Percentiles rank a stretch among this genome's conserved stretches.
Evolutionary conservation across 139 green algal species (phyloP).

Genomic region (Coccomyxa sp.): DNA sequence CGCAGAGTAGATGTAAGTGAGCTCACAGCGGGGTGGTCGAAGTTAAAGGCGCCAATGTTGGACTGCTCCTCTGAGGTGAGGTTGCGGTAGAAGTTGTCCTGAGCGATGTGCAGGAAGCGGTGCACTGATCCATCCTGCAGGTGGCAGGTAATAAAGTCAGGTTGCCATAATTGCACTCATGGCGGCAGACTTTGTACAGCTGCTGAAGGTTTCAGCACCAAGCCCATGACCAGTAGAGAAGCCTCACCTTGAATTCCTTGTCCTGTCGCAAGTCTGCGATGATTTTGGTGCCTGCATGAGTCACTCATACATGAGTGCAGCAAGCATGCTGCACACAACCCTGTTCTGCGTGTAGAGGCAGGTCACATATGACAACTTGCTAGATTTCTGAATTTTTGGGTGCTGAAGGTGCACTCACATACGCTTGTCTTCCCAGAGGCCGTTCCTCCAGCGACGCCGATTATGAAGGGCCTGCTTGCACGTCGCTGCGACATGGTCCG

Average conservation of each 20-base stretch:
- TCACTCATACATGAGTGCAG: constrained; percentile 11
- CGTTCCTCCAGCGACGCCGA: constrained; percentile 34
- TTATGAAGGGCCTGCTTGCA: constrained; percentile 5
- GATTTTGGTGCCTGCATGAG: not conserved
- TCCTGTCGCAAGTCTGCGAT: not conserved
- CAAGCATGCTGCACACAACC: constrained; percentile 34
- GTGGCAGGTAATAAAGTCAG: not conserved
- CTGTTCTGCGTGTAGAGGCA: no score
- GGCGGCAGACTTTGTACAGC: not conserved
- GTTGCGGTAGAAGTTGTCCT: constrained; percentile 69
- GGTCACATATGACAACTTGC: constrained; percentile 14
- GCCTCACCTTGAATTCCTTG: not conserved
- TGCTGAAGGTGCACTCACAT: no score
- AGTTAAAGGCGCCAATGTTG: constrained; percentile 63
- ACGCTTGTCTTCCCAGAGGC: constrained; percentile 47
- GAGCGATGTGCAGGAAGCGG: constrained; percentile 48
- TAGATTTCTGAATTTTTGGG: not conserved
- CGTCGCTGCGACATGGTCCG: not conserved
- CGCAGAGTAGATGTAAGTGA: not conserved
- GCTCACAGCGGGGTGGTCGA: constrained; percentile 43
- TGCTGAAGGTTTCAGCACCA: not conserved
- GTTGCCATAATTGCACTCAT: not conserved
- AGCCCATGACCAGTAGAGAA: not conserved
- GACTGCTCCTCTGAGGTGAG: constrained; percentile 49
- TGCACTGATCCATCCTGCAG: constrained; percentile 31